Conservation (phyloP, 495 filamentous ascomycete species). For the Annulohypoxylon moriforme region DNA sequence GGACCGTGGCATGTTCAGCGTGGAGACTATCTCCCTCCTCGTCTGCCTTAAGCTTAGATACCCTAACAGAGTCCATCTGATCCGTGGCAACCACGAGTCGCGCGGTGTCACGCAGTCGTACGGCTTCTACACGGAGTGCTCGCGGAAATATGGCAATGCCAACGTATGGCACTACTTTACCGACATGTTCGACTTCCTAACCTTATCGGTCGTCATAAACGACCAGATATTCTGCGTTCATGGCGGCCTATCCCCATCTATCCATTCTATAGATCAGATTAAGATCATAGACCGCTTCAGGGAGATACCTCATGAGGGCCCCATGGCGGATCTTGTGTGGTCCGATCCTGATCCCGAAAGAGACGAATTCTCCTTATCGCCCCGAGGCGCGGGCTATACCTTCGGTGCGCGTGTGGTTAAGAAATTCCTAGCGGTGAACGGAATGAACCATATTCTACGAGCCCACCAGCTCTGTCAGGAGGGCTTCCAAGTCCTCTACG, state of each 20-base stretch:
- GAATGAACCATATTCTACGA: constrained; percentile 94
- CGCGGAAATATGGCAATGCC: constrained; percentile 95
- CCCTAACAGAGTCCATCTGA: constrained; percentile 89
- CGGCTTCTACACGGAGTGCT: constrained; percentile 98
- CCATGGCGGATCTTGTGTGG: constrained; percentile 99
- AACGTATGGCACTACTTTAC: constrained; percentile 99
- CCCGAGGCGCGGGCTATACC: constrained; percentile 93
- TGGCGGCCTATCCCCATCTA: constrained; percentile 91
- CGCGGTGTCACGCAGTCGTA: constrained; percentile 98
- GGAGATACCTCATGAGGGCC: constrained; percentile 97
- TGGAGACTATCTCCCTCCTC: constrained; percentile 95
- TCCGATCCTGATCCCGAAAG: constrained; percentile 94
- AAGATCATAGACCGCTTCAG: constrained; percentile 99
- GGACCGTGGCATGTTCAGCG: constrained; percentile 94
- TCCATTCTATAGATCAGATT: constrained; percentile 98
- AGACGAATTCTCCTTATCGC: constrained; percentile 95
- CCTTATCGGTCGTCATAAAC: constrained; percentile 95
- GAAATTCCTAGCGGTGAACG: constrained; percentile 97
- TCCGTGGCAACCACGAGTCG: constrained; percentile 97
- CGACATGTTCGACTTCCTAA: constrained; percentile 99
- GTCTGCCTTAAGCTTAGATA: constrained; percentile 95
- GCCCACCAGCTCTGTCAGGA: constrained; percentile 98
- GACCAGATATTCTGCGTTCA: constrained; percentile 99
- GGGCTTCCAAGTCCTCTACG: constrained; percentile 94
- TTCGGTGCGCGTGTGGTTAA: constrained; percentile 97